Percentiles rank a stretch among this genome's conserved stretches.
These are phyloP conservation scores for Capillidium rhysosporum DNA, from an alignment of 371 early-diverging fungal genomes.

Conservation along the genomic window DNA sequence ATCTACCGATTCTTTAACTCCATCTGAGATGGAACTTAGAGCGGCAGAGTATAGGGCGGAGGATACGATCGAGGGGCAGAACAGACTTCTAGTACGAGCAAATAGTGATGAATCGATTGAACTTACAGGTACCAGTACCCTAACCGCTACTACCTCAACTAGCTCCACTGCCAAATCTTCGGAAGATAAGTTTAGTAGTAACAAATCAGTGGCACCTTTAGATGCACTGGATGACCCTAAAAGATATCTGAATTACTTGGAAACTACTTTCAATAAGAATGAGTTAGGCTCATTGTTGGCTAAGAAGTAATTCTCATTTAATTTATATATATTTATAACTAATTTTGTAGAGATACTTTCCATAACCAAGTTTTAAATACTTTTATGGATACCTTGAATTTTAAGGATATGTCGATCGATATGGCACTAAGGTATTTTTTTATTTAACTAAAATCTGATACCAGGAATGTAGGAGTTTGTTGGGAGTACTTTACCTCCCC, in stretches of 20 bases:
- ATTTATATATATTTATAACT: too few relatives aligned
- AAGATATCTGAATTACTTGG: neutral
- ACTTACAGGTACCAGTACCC: neutral
- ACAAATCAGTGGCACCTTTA: constrained; percentile 2
- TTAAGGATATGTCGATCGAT: constrained; percentile 44
- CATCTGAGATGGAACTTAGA: neutral
- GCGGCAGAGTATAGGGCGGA: neutral
- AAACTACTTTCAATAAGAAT: neutral
- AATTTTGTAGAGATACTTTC: constrained; percentile 1
- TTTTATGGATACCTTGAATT: constrained; percentile 34
- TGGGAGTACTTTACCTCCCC: constrained; percentile 55
- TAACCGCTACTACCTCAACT: too few relatives aligned
- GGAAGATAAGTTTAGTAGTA: neutral
- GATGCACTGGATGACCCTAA: constrained; percentile 1
- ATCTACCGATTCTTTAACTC: constrained; percentile 3
- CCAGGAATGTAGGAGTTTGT: constrained; percentile 30
- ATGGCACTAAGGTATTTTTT: constrained; percentile 43
- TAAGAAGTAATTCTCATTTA: neutral
- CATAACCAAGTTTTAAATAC: constrained; percentile 1
- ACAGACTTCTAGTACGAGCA: neutral
- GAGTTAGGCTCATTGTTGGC: neutral
- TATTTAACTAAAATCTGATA: neutral
- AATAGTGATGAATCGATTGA: neutral
- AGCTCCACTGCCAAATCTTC: neutral
- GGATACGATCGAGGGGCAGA: neutral